Evolutionary conservation across 371 early-diverging fungal species (phyloP).

Genomic region (Syncephalastrum contaminatum): DNA sequence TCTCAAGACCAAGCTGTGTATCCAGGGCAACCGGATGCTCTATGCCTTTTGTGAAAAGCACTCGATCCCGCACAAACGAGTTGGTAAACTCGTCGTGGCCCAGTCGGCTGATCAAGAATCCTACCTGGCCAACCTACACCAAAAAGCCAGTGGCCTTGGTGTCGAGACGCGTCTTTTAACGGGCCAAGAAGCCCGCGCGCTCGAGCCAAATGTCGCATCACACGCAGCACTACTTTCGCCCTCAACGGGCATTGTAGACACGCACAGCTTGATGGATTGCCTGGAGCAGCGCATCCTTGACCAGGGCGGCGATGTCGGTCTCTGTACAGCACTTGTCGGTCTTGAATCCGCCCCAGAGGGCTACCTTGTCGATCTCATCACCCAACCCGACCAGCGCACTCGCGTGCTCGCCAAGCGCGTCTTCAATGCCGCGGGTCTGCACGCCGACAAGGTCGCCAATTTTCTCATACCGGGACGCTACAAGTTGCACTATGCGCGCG

Average conservation of each 20-base stretch:
- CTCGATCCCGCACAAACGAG: conserved; percentile 46
- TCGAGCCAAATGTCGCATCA: conserved; percentile 66
- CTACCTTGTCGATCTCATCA: conserved; percentile 49
- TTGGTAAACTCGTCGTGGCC: conserved; percentile 86
- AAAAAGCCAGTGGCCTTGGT: conserved; percentile 58
- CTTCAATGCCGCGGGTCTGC: conserved; percentile 81
- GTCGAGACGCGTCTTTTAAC: conserved; percentile 63
- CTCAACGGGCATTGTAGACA: conserved; percentile 83
- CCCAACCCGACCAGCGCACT: conserved; percentile 33
- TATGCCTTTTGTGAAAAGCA: conserved; percentile 60
- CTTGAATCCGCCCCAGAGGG: conserved; percentile 34
- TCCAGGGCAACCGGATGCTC: conserved; percentile 70
- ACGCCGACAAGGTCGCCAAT: conserved; percentile 64
- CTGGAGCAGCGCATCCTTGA: conserved; percentile 42
- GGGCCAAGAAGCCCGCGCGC: conserved; percentile 25
- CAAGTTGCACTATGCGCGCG: conserved; percentile 70
- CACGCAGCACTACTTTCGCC: conserved; percentile 63
- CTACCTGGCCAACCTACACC: conserved; percentile 62
- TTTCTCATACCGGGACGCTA: conserved; percentile 43
- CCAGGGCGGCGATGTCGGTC: conserved; percentile 51
- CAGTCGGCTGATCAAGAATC: conserved; percentile 48
- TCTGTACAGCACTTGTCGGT: conserved; percentile 46
- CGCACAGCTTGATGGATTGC: conserved; percentile 66
- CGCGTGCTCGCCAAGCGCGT: conserved; percentile 58
- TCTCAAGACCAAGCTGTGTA: conserved; percentile 79